Base-by-base conservation (phyloP, 2,329 filamentous ascomycete genomes). In the Nigrograna mackinnonii region DNA sequence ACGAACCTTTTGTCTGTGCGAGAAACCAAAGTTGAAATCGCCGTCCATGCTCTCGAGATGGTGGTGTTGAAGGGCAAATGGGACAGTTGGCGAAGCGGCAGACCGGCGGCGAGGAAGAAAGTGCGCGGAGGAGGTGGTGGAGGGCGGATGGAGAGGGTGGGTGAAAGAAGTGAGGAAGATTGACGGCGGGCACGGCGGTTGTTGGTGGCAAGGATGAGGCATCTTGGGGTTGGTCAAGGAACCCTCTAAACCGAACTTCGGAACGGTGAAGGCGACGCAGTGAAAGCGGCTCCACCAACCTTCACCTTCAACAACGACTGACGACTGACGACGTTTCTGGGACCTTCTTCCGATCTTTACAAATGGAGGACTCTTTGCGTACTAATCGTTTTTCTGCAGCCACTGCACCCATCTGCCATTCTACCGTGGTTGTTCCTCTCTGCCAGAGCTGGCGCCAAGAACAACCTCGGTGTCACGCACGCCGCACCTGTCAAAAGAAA, bases 1-100 rank as follows among this genome's bases (percentile, higher is more conserved):
- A 55, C 61, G 51, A 40, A 66, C 63, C 62, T 68, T 68, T 28
- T 62, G 54, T 58, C 60, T 55, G 44, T 60, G 60, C 50, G 54
- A 51, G 43, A 57, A 66, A 43, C 60, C 60, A 46, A 60, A 63
- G 28, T 51, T 52, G 45, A 62, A 39, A 34, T 56, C 52, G 46
- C 44, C 50, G 31, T 64, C 64, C 58, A 63, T 66, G 48, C 51
- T 58, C 60, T 49, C 7, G 18, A 18, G 45, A n/a, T n/a, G 6
- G 20, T 6, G 33, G 22, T 37, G 22, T 22, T 28, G 22, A 41
- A 13, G n/a, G 40, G 13, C n/a, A 30, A 19, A 12, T 32, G 18
- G 43, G 38, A 16, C 43, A 26, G 42, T 30, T 14, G 16, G 14
- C 17, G 33, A 13, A 11, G 34, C 9, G 31, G 16, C 16, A 33